Conservation (phyloP, 257 asterid species). For the Plantago major region DNA sequence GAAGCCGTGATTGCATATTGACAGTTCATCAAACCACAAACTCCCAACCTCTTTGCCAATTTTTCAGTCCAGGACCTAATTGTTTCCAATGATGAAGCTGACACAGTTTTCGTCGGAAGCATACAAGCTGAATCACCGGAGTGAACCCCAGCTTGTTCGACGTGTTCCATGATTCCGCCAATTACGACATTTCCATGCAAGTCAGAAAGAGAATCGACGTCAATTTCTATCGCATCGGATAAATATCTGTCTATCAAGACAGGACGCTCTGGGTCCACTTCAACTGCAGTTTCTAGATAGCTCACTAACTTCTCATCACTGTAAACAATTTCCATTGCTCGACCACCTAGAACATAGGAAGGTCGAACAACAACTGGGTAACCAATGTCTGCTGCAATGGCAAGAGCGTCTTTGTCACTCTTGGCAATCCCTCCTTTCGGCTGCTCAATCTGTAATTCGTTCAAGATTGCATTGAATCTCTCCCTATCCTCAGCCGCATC, state of each 20-base stretch:
- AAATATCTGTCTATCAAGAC: constrained; percentile 82
- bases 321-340: constrained; percentile 97
- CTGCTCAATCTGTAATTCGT: constrained; percentile 82
- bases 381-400: constrained; percentile 85
- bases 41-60: constrained; percentile 70
- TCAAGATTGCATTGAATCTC: constrained; percentile 77
- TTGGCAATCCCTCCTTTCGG: constrained; percentile 96
- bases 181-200: constrained; percentile 82
- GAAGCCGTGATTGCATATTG: constrained; percentile 83
- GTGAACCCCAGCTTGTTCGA: constrained; percentile 96
- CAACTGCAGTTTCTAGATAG: constrained; percentile 82
- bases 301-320: constrained; percentile 75
- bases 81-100: constrained; percentile 64
- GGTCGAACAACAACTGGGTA: constrained; percentile 98
- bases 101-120: constrained; percentile 81
- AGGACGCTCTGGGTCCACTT: constrained; percentile 97
- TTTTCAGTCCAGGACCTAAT: constrained; percentile 86
- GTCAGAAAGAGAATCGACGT: constrained; percentile 79
- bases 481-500: constrained; percentile 98
- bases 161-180: constrained; percentile 99
- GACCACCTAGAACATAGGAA: constrained; percentile 95
- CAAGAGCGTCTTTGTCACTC: constrained; percentile 85
- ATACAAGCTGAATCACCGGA: constrained; percentile 98
- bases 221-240: constrained; percentile 90
- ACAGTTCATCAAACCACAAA: constrained; percentile 90